Evolutionary conservation across 495 filamentous ascomycete species (phyloP).

Genomic region (Penicillium canescens): DNA sequence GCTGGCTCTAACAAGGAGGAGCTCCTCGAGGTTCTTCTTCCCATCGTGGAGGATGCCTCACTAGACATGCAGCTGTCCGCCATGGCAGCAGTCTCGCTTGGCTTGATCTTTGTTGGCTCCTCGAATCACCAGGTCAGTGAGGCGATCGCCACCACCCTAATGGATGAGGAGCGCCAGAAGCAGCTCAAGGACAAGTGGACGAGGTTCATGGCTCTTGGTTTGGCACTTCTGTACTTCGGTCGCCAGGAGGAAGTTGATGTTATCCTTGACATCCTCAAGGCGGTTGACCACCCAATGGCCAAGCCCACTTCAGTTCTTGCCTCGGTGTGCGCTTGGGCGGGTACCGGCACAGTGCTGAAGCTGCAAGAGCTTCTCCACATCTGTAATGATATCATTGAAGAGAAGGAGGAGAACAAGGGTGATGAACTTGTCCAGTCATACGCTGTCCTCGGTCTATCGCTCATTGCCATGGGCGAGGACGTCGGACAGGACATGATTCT

Average conservation of each 20-base stretch:
- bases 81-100: slow-evolving; percentile 90
- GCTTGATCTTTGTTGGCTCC: slow-evolving; percentile 90
- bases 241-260: slow-evolving; percentile 97
- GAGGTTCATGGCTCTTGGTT: slow-evolving; percentile 89
- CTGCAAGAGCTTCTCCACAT: slow-evolving; percentile 94
- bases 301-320: slow-evolving; percentile 87
- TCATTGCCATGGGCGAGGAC: slow-evolving; percentile 98
- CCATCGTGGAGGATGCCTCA: slow-evolving; percentile 78
- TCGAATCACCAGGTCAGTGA: slow-evolving; percentile 85
- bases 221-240: slow-evolving; percentile 93
- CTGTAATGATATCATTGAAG: slow-evolving; percentile 96
- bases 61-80: slow-evolving; percentile 93
- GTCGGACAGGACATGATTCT: slow-evolving; percentile 99
- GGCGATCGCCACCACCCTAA: slow-evolving; percentile 83
- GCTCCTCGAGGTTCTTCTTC: slow-evolving; percentile 74
- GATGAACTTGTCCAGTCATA: slow-evolving; percentile 95
- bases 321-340: slow-evolving; percentile 96
- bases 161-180: slow-evolving; percentile 84
- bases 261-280: slow-evolving; percentile 90
- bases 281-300: slow-evolving; percentile 91
- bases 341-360: slow-evolving; percentile 94
- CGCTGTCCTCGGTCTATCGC: slow-evolving; percentile 87
- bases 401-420: slow-evolving; percentile 86
- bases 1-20: slow-evolving; percentile 90
- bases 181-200: slow-evolving; percentile 98